Evolutionary conservation across 2,329 filamentous ascomycete species (phyloP).

Genomic region (Aspergillus glaucus): DNA sequence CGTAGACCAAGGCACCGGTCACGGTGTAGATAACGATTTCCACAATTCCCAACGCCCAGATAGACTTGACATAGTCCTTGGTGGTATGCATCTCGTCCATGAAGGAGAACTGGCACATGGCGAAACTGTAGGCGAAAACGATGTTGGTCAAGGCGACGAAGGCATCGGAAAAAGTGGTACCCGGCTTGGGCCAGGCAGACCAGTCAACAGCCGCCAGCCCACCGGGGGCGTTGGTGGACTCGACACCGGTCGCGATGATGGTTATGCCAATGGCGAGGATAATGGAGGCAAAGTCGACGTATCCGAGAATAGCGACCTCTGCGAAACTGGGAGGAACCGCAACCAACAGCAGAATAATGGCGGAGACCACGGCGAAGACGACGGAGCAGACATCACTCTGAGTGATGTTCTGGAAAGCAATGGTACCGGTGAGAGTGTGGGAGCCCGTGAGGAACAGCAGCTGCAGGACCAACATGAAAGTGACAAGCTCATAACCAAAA

Average conservation of each 20-base stretch:
- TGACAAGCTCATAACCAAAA: constrained; percentile 38
- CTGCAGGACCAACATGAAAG: constrained; percentile 39
- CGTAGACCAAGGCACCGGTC: constrained; percentile 23
- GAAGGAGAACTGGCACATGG: constrained; percentile 24
- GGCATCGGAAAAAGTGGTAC: constrained; percentile 25
- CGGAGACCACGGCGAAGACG: constrained; percentile 39
- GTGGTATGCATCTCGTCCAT: constrained; percentile 23
- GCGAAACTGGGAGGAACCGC: constrained; percentile 32
- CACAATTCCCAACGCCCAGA: constrained; percentile 15
- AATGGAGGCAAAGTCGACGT: constrained; percentile 33
- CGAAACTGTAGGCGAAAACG: constrained; percentile 40
- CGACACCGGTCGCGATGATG: constrained; percentile 29
- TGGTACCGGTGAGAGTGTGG: constrained; percentile 41
- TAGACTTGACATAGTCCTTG: constrained; percentile 18
- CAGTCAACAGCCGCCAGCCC: constrained; percentile 21
- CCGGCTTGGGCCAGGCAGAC: constrained; percentile 24
- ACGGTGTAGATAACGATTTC: constrained; percentile 20
- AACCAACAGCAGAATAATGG: constrained; percentile 27
- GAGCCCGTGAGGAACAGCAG: constrained; percentile 40
- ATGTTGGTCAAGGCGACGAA: constrained; percentile 33
- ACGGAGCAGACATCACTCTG: constrained; percentile 36
- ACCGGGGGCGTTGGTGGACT: constrained; percentile 13
- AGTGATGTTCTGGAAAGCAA: constrained; percentile 40
- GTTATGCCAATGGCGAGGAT: constrained; percentile 30
- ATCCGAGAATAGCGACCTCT: constrained; percentile 33